A percentile compares a stretch with the other conserved stretches of the same genome.
Conservation (phyloP, 1,284 basidiomycete genomes). For the Apiotrichum siamense region DNA sequence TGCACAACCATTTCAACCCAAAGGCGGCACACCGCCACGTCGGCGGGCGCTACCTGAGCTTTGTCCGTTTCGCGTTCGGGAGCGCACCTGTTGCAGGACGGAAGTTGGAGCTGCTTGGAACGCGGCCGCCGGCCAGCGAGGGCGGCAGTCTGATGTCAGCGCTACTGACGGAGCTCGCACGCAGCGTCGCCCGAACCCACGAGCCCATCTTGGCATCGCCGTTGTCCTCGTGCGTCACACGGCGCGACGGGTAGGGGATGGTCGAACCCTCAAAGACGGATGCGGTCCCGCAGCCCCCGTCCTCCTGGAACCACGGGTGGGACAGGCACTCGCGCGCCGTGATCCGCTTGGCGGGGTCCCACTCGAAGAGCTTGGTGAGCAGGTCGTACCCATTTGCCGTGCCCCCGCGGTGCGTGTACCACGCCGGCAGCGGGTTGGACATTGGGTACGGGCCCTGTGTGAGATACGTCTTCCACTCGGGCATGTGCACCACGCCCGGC, state of each 20-base stretch:
- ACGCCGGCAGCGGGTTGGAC: slow-evolving; percentile 45
- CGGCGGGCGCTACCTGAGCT: slow-evolving; percentile 22
- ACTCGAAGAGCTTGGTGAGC: slow-evolving; percentile 72
- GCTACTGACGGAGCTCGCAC: not conserved
- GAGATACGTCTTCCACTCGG: slow-evolving; percentile 78
- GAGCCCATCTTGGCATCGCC: slow-evolving; percentile 49
- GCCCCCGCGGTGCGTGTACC: slow-evolving; percentile 63
- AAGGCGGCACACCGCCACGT: not conserved
- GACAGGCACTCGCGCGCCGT: slow-evolving; percentile 73
- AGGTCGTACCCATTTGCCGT: slow-evolving; percentile 64
- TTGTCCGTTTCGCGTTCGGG: slow-evolving; percentile 26
- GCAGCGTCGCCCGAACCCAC: slow-evolving; percentile 24
- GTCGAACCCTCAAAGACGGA: slow-evolving; percentile 45
- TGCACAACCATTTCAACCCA: no score
- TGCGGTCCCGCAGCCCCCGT: slow-evolving; percentile 41
- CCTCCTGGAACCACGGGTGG: slow-evolving; percentile 57
- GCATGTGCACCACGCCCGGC: slow-evolving; percentile 80
- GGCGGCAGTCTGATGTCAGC: slow-evolving; percentile 31
- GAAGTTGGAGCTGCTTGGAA: slow-evolving; percentile 42
- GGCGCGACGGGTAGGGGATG: slow-evolving; percentile 48
- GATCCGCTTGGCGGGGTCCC: slow-evolving; percentile 81
- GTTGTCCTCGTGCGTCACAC: slow-evolving; percentile 53
- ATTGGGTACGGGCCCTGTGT: slow-evolving; percentile 57
- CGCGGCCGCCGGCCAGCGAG: slow-evolving; percentile 31
- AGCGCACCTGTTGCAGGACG: slow-evolving; percentile 28